Conservation (phyloP, 495 filamentous ascomycete genomes). For the Aspergillus sclerotioniger region DNA sequence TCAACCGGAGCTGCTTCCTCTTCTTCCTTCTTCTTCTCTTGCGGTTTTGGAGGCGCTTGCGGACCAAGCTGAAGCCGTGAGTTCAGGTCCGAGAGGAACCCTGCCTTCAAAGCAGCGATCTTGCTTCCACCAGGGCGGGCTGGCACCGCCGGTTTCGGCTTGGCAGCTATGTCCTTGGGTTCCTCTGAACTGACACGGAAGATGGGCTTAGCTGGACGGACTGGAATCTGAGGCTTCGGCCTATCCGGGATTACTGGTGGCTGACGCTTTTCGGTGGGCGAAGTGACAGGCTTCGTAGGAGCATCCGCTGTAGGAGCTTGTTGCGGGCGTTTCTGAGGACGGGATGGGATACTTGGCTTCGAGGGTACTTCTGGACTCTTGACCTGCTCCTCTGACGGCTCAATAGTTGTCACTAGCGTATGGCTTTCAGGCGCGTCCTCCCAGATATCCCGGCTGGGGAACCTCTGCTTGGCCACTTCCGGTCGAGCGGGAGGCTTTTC, state of each 20-base stretch:
- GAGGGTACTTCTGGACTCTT: constrained; percentile 39
- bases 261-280: constrained; percentile 45
- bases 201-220: constrained; percentile 60
- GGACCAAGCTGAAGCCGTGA: constrained; percentile 80
- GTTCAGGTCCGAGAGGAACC: constrained; percentile 88
- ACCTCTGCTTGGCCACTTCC: constrained; percentile 62
- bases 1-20: constrained; percentile 57
- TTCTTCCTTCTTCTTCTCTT: constrained; percentile 50
- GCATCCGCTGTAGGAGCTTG: constrained; percentile 36
- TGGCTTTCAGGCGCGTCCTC: constrained; percentile 89
- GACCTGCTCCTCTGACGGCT: constrained; percentile 50
- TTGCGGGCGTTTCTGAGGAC: constrained; percentile 40
- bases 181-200: constrained; percentile 32
- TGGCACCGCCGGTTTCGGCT: constrained; percentile 76
- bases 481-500: constrained; percentile 49
- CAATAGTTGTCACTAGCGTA: constrained; percentile 76
- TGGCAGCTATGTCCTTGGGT: constrained; percentile 36
- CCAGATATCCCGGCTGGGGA: constrained; percentile 95
- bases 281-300: constrained; percentile 29
- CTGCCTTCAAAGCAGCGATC: constrained; percentile 85
- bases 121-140: constrained; percentile 74
- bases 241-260: constrained; percentile 62
- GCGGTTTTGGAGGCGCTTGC: constrained; percentile 63
- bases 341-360: constrained; percentile 45
- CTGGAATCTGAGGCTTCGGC: constrained; percentile 78